Evolutionary conservation across 2,329 filamentous ascomycete species (phyloP), one percentile per base, ranked within the genome.

Genomic region (Botrytis medusae): DNA sequence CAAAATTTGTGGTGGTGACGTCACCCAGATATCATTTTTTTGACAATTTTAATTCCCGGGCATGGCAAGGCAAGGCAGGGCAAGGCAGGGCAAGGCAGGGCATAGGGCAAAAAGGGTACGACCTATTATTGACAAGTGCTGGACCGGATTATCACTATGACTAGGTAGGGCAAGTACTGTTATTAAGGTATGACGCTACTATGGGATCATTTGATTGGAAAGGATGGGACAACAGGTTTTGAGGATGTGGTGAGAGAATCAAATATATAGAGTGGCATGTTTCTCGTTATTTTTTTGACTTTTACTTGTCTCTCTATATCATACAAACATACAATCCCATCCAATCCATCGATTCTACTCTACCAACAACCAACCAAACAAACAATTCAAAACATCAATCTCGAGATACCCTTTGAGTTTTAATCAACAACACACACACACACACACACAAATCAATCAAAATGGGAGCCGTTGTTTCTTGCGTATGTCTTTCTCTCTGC

Each of bases 391-490:
- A 25, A 16, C 14, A 34, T 32, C 29, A 34, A 59, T 59, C 57
- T 59, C 29, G 57, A 59, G 5, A 59, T 34, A 32, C 29, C 20
- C 29, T 59, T 57, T 20, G 29, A 22, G 57, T 59, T 22, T 29
- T 12, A 64, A 42, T 63, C 61, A 63, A 44, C 61, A 29, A 54
- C 64, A 54, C 14, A 16, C 25, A 42, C 44, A 44, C 34, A 72
- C n/a, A 37, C 29, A 68, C 25, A 22, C 25, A 60, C 32, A 72
- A 34, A 60, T 60, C n/a, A 46, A 9, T 68, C 76, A 81, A 77
- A 77, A 81, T 81, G 80, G 80, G 80, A 75, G 80, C 80, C 76
- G 79, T 81, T 74, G 80, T 81, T 77, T 81, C 80, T 76, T 81
- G 80, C 70, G 80, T 81, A 78, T 71, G 80, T 79, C 71, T 72